Percentiles rank a stretch among this genome's conserved stretches.
Evolutionary conservation across 176 grass and related monocot species (phyloP).

Genomic region (Musa troglodytarum): DNA sequence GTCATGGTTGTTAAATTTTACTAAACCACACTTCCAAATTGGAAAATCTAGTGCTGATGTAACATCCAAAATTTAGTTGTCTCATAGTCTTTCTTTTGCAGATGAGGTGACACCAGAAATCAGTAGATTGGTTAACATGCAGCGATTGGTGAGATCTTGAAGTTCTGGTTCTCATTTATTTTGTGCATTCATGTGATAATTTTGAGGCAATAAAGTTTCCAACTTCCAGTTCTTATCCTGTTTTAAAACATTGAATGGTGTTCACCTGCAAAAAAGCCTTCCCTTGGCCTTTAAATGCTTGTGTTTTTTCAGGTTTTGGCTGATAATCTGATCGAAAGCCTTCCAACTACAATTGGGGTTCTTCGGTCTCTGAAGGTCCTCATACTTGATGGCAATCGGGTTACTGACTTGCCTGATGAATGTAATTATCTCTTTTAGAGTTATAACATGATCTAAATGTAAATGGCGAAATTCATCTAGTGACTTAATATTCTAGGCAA

Average conservation of each 20-base stretch:
- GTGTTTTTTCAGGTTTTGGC: constrained; percentile 59
- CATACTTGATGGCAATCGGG: constrained; percentile 84
- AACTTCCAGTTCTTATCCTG: background rate
- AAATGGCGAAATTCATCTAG: background rate
- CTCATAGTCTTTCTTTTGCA: constrained; percentile 32
- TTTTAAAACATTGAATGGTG: no score
- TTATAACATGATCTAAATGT: background rate
- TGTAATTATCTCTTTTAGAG: constrained; percentile 46
- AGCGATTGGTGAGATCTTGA: constrained; percentile 71
- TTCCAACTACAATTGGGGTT: constrained; percentile 79
- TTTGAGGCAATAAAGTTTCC: background rate
- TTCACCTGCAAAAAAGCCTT: background rate
- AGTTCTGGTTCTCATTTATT: constrained; percentile 20
- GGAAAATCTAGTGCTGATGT: background rate
- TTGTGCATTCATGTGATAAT: constrained; percentile 11
- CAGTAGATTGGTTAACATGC: constrained; percentile 62
- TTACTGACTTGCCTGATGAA: constrained; percentile 69
- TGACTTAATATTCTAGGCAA: background rate
- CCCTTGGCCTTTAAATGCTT: background rate
- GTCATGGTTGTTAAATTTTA: no score
- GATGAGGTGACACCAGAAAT: constrained; percentile 60
- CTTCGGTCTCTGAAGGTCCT: constrained; percentile 71
- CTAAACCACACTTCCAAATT: no score
- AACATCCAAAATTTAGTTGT: background rate
- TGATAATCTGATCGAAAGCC: constrained; percentile 62